Evolutionary conservation across 1,284 basidiomycete species (phyloP).

Genomic region (Naganishia albida): DNA sequence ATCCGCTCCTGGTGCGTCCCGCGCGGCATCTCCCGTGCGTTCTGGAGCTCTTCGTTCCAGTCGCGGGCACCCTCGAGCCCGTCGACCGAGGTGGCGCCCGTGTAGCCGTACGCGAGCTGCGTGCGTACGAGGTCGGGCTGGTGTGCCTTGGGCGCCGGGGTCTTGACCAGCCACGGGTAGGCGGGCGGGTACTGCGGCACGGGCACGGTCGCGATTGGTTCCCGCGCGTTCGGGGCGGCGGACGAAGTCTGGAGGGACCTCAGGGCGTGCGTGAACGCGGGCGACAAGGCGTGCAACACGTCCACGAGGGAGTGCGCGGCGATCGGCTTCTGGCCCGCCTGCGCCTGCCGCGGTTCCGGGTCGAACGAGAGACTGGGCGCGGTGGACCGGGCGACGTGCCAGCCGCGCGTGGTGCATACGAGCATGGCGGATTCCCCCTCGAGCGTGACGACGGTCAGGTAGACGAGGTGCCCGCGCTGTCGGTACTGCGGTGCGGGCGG

Average conservation of each 20-base stretch:
- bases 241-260: slow-evolving; percentile 47
- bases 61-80: slow-evolving; percentile 60
- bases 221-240: slow-evolving; percentile 42
- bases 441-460: slow-evolving; percentile 59
- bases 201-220: slow-evolving; percentile 55
- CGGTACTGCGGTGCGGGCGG: slow-evolving; percentile 60
- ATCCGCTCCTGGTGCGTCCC: slow-evolving; percentile 58
- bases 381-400: slow-evolving; percentile 59
- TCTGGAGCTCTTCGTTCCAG: slow-evolving; percentile 64
- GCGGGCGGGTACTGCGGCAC: slow-evolving; percentile 59
- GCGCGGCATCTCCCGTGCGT: slow-evolving; percentile 59
- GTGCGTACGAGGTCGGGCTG: slow-evolving; percentile 58
- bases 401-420: slow-evolving; percentile 59
- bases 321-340: slow-evolving; percentile 43
- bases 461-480: slow-evolving; percentile 60
- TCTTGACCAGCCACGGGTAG: slow-evolving; percentile 58
- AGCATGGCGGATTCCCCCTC: slow-evolving; percentile 61
- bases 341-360: slow-evolving; percentile 48
- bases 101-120: slow-evolving; percentile 61
- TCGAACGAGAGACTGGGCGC: slow-evolving; percentile 53
- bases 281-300: slow-evolving; percentile 57
- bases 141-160: slow-evolving; percentile 47
- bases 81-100: slow-evolving; percentile 58
- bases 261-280: slow-evolving; percentile 52
- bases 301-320: slow-evolving; percentile 58